Conservation (phyloP, 2,329 filamentous ascomycete species). For the Penicillium sp. region DNA sequence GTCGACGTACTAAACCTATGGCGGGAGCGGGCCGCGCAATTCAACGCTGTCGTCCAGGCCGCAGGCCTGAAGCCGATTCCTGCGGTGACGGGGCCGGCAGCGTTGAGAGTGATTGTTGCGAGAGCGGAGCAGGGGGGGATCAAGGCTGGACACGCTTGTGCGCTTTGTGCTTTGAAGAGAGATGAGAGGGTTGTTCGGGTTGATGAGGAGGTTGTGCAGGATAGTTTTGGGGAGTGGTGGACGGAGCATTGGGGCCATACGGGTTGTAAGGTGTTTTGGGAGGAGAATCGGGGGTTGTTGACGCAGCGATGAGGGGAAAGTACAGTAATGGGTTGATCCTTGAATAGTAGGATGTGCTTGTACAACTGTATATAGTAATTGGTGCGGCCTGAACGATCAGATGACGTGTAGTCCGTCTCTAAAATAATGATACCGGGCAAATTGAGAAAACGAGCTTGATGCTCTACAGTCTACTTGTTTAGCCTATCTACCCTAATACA, state of each 20-base stretch:
- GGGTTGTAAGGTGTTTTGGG: conserved; percentile 83
- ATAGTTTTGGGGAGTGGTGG: conserved; percentile 98
- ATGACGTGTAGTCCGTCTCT: not conserved
- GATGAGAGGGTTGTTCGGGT: conserved; percentile 80
- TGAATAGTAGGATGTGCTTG: not conserved
- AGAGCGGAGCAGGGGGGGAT: conserved; percentile 67
- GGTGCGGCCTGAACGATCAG: not conserved
- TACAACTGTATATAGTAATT: not conserved
- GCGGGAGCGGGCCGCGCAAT: conserved; percentile 73
- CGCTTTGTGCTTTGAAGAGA: conserved; percentile 83
- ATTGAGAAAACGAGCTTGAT: not conserved
- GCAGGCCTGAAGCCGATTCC: conserved; percentile 58
- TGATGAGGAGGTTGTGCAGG: conserved; percentile 69
- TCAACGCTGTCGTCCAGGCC: conserved; percentile 64
- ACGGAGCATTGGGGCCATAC: conserved; percentile 82
- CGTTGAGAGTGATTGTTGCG: conserved; percentile 61
- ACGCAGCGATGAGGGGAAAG: conserved; percentile 61
- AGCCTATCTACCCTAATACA: not conserved
- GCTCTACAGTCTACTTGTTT: not conserved
- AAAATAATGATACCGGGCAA: not conserved
- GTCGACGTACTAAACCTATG: conserved; percentile 75
- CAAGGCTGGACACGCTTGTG: conserved; percentile 73
- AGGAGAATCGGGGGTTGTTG: conserved; percentile 70
- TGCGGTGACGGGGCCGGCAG: conserved; percentile 62
- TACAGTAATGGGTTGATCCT: not conserved